Evolutionary conservation across 257 asterid species (phyloP).

Genomic region (Nyctanthes arbortristis): DNA sequence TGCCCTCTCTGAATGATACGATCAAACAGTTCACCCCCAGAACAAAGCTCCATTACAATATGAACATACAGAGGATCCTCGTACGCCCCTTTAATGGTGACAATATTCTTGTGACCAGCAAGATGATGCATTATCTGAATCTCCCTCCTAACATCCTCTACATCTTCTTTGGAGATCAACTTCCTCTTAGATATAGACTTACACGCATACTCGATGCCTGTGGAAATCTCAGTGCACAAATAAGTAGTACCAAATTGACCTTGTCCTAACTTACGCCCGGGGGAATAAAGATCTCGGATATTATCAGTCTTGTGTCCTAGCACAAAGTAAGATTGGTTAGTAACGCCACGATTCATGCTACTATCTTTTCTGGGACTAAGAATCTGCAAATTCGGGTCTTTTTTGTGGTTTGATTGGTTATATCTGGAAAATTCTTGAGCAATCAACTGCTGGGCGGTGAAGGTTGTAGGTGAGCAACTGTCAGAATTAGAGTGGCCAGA

Average conservation of each 20-base stretch:
- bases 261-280: conserved; percentile 86
- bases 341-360: conserved; percentile 58
- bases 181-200: conserved; percentile 91
- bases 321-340: conserved; percentile 60
- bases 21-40: conserved; percentile 91
- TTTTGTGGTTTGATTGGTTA: conserved; percentile 29
- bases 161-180: conserved; percentile 78
- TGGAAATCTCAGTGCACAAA: conserved; percentile 65
- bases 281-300: conserved; percentile 67
- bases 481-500: conserved; percentile 42
- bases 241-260: conserved; percentile 92
- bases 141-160: conserved; percentile 93
- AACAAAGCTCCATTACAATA: conserved; percentile 93
- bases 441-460: conserved; percentile 36
- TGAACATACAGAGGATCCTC: conserved; percentile 85
- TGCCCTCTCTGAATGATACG: conserved; percentile 91
- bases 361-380: conserved; percentile 48
- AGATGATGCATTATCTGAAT: conserved; percentile 96
- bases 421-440: conserved; percentile 52
- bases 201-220: conserved; percentile 73
- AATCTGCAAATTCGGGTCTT: conserved; percentile 20
- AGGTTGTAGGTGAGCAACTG: conserved; percentile 40
- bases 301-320: conserved; percentile 80
- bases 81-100: conserved; percentile 86
- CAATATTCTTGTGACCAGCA: conserved; percentile 88